Evolutionary conservation across 73 alveolate species (phyloP), one percentile per base, ranked within the genome.

Genomic region (Symbiodinium pilosum): DNA sequence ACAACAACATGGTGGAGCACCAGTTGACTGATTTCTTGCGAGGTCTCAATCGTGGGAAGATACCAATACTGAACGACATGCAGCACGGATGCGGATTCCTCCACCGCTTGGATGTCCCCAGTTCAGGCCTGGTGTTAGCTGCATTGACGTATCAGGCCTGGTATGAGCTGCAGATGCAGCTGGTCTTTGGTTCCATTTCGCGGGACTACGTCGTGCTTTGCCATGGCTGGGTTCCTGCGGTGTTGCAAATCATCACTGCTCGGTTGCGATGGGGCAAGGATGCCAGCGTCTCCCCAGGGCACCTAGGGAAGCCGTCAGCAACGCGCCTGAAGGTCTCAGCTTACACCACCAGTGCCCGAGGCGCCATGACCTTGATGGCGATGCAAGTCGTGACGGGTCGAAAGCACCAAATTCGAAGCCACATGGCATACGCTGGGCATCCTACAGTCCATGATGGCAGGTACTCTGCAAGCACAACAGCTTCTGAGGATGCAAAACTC

Each of bases 361-460:
- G 85, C 30, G 85, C 85, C 26, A 36, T n/a, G 85, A 71, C 81
- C 81, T 40, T 91, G 97, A 68, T 47, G 77, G 97, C 51, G 41
- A 71, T 91, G 34, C 97, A 86, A 43, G 71, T 91, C 77, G 52
- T 73, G 84, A 92, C 98, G 26, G 98, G 98, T 34, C 92, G 98
- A 30, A 92, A 73, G 68, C 98, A 92, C 43, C 98, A 92, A 75
- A 92, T 92, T 64, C 98, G 98, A 24, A 75, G 98, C 52, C 98
- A 92, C 64, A 32, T 75, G 44, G 92, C 91, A 8, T 75, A 84
- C 84, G 43, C 36, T 38, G 98, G 98, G 47, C 98, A 92, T 36
- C 92, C 98, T 38, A 75, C 83, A 26, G 84, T 44, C 4, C 41
- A 52, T 21, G 98, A 92, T 52, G 89, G 98, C 39, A 92, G 73